phyloP scores from a whole-genome alignment of 805 yeast genomes.

The Lipomyces sp. region DNA sequence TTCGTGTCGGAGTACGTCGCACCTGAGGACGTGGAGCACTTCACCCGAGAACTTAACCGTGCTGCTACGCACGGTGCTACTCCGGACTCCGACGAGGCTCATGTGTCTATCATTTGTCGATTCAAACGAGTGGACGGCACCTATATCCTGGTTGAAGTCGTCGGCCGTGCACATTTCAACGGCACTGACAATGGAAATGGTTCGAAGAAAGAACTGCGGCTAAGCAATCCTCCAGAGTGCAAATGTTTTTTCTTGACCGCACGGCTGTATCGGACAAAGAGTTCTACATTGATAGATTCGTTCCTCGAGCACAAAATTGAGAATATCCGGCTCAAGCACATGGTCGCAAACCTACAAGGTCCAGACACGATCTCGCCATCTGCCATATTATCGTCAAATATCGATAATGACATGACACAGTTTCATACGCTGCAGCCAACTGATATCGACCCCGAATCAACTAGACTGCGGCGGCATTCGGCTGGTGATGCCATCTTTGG shows the following conservation, averaged over 20 bases:
- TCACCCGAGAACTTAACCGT: constrained; percentile 25
- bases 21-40: constrained; percentile 29
- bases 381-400: constrained; percentile 1
- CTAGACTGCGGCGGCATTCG: constrained; percentile 9
- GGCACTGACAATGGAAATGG: background rate
- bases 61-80: constrained; percentile 21
- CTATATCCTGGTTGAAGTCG: constrained; percentile 21
- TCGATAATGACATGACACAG: background rate
- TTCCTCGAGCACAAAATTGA: constrained; percentile 36
- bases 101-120: constrained; percentile 23
- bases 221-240: constrained; percentile 22
- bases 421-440: background rate
- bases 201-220: background rate
- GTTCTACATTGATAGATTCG: constrained; percentile 23
- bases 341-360: constrained; percentile 17
- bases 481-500: constrained; percentile 6
- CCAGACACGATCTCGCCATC: constrained; percentile 7
- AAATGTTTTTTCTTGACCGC: constrained; percentile 35
- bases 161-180: constrained; percentile 27
- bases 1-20: constrained; percentile 22
- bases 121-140: constrained; percentile 15
- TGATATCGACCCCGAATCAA: background rate
- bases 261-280: constrained; percentile 25
- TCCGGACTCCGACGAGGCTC: constrained; percentile 7
- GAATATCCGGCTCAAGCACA: constrained; percentile 29